Conservation (phyloP, 164 flowering plant genomes). For the Cinnamomum micranthum region DNA sequence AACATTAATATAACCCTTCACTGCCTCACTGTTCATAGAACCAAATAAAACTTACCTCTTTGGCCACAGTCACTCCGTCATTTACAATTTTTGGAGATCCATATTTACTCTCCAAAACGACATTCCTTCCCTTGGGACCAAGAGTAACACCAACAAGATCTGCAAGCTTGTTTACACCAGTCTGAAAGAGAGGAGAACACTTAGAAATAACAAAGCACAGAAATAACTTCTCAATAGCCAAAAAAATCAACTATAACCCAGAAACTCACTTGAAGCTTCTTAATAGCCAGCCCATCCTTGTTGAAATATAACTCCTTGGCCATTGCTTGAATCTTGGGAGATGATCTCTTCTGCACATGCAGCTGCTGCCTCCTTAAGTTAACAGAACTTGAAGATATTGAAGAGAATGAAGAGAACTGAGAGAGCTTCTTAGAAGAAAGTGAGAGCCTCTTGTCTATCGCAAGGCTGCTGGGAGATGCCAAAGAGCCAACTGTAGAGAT, state of each 20-base stretch:
- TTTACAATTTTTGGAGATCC: slow-evolving; percentile 97
- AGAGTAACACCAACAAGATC: slow-evolving; percentile 96
- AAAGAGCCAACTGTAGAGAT: slow-evolving; percentile 49
- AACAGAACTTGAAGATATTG: slow-evolving; percentile 49
- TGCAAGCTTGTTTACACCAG: slow-evolving; percentile 95
- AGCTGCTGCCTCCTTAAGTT: slow-evolving; percentile 35
- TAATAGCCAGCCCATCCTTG: slow-evolving; percentile 86
- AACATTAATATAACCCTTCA: neutral
- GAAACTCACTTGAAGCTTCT: slow-evolving; percentile 70
- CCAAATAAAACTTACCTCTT: slow-evolving; percentile 37
- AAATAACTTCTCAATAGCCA: neutral
- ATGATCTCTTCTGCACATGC: slow-evolving; percentile 24
- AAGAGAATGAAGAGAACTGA: slow-evolving; percentile 47
- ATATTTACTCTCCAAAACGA: slow-evolving; percentile 94
- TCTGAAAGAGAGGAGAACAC: slow-evolving; percentile 29
- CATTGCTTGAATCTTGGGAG: slow-evolving; percentile 52
- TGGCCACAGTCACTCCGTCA: slow-evolving; percentile 97
- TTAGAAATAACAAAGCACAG: neutral
- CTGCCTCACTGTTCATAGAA: neutral
- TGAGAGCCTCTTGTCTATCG: slow-evolving; percentile 34
- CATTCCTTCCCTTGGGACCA: slow-evolving; percentile 98
- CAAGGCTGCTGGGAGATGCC: slow-evolving; percentile 39
- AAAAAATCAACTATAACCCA: neutral
- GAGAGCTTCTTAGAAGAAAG: slow-evolving; percentile 31
- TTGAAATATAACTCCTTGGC: slow-evolving; percentile 93